Evolutionary conservation across 2,329 filamentous ascomycete genomes (phyloP), one percentile per base, ranked within the genome.

Genomic region (Alternaria postmessia): DNA sequence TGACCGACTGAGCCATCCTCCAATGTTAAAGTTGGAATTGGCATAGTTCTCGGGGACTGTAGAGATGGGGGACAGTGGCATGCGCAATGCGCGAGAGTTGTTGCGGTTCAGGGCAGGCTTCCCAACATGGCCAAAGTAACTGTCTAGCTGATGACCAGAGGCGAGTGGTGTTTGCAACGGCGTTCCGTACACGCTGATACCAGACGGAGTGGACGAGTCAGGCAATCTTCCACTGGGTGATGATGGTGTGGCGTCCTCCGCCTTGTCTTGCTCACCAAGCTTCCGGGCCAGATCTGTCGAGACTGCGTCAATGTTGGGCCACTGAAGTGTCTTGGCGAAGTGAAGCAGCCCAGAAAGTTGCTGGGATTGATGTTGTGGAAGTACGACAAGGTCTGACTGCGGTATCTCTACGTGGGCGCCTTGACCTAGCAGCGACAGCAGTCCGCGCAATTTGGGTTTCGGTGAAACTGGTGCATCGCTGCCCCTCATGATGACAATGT

Each of bases 1-100:
- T 7, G 83, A 83, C 28, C 84, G 81, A 52, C 83, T 86, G 3
- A 87, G 78, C 85, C 85, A 87, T 9, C 85, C 84, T 36, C 83
- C 79, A 28, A 81, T 73, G 24, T 81, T 76, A 28, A 67, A 42
- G 32, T 41, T 39, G 24, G 59, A 20, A 7, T 65, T 58, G 52
- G 69, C 54, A 46, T 51, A 61, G 34, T 69, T 63, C 8, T 64
- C 52, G 2, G 68, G 43, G 4, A 54, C 48, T 4, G 56, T 22
- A 3, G 72, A 53, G 0, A 65, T 68, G 7, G 63, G 68, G 1
- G 75, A 75, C 7, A 77, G 67, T 3, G 75, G 74, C 5, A 79
- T 59, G 14, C 71, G 72, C 3, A 78, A 54, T 14, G 73, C 69
- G 16, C 70, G 74, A 18, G 73, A 74, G 46, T 69, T 69, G 34